phyloP scores from a whole-genome alignment of 768 basidiomycete genomes.

The Russula sp. region DNA sequence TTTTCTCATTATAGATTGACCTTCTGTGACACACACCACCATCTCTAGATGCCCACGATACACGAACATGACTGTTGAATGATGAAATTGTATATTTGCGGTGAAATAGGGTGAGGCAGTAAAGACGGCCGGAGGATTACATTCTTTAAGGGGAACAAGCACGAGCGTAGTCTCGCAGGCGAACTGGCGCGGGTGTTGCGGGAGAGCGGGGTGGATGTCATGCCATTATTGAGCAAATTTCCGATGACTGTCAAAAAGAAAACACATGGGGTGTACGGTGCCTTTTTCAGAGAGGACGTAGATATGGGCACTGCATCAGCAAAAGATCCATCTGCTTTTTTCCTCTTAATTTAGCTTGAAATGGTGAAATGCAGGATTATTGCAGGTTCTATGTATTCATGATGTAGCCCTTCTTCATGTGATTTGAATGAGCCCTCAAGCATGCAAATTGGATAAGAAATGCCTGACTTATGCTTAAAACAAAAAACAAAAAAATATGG shows the following conservation, averaged over 20 bases:
- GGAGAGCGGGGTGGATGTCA: conserved; percentile 80
- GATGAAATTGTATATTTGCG: background rate
- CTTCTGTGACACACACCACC: conserved; percentile 2
- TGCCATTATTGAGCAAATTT: conserved; percentile 76
- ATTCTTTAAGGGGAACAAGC: conserved; percentile 91
- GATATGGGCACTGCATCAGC: conserved; percentile 52
- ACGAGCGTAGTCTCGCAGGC: conserved; percentile 85
- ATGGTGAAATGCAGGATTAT: no score
- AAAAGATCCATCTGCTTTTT: no score
- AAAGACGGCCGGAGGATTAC: conserved; percentile 89
- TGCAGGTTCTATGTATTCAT: no score
- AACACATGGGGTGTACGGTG: conserved; percentile 86
- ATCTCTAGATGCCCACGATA: background rate
- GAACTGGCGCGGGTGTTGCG: conserved; percentile 88
- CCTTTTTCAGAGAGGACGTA: conserved; percentile 73
- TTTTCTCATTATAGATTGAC: conserved; percentile 5
- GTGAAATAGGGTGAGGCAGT: conserved; percentile 71
- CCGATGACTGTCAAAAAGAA: conserved; percentile 98
- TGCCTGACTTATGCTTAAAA: no score
- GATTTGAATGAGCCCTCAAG: no score
- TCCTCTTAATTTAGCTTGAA: no score
- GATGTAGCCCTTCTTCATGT: no score
- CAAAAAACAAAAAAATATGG: no score
- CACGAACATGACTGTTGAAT: background rate
- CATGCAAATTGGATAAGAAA: no score